Conservation (phyloP, 306 rosid species). For the Nissolia schottii region DNA sequence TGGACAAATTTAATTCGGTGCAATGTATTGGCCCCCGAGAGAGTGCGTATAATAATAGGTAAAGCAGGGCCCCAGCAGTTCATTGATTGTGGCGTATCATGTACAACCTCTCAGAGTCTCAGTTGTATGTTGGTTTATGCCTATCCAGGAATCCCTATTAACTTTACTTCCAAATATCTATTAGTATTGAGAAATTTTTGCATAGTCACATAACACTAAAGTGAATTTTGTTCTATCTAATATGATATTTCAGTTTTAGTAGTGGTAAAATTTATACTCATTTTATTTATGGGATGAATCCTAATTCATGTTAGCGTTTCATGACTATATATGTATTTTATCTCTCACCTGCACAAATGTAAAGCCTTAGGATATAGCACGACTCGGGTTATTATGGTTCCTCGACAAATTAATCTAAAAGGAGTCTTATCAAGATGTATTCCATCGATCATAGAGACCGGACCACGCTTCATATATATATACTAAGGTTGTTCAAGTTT, state of each 20-base stretch:
- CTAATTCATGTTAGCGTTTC: no score
- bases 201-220: no score
- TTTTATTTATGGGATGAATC: not conserved
- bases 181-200: no score
- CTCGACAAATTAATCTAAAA: not conserved
- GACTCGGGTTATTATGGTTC: constrained; percentile 7
- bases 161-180: not conserved
- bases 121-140: not conserved
- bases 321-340: no score
- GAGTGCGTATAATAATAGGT: not conserved
- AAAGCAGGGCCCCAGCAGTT: not conserved
- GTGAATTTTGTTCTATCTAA: no score
- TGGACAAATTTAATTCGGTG: constrained; percentile 8
- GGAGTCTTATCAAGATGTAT: constrained; percentile 28
- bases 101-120: not conserved
- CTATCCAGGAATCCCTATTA: not conserved
- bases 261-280: no score
- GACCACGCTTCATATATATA: not conserved
- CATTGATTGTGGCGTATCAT: not conserved
- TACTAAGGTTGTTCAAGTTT: not conserved
- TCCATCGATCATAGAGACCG: constrained; percentile 1
- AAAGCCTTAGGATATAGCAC: not conserved
- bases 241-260: no score
- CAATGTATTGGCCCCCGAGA: not conserved
- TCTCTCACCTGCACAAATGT: constrained; percentile 14